A percentile compares a stretch with the other conserved stretches of the same genome.
These are phyloP conservation scores for Penicillium silybi DNA, from an alignment of 495 filamentous ascomycete species.

Conservation along the genomic window DNA sequence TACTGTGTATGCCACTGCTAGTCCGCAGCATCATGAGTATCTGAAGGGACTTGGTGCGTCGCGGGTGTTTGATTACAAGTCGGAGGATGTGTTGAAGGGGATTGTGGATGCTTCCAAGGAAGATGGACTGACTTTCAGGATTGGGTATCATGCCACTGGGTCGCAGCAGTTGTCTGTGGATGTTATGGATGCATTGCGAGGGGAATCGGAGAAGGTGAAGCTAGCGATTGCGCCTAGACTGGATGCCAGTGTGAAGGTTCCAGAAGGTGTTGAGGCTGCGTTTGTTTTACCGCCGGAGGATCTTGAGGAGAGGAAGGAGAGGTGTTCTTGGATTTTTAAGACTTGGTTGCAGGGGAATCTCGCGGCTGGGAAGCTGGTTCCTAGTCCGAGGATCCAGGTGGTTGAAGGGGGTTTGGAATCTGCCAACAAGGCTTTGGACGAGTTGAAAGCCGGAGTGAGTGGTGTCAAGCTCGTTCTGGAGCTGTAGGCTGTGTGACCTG, in stretches of 20 bases:
- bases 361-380: conserved; percentile 5
- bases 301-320: conserved; percentile 1
- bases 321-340: conserved; percentile 5
- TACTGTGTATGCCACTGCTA: conserved; percentile 15
- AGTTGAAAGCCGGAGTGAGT: conserved; percentile 18
- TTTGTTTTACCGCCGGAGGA: conserved; percentile 7
- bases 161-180: conserved; percentile 11
- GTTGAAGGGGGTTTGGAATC: conserved; percentile 14
- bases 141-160: conserved; percentile 9
- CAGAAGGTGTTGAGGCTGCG: conserved; percentile 6
- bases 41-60: conserved; percentile 7
- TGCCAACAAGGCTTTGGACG: conserved; percentile 15
- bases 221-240: conserved; percentile 11
- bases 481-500: not conserved
- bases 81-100: not conserved
- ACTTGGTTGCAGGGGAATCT: conserved; percentile 11
- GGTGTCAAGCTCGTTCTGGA: conserved; percentile 18
- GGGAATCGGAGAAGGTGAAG: not conserved
- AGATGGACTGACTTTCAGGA: conserved; percentile 3
- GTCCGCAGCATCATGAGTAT: conserved; percentile 13
- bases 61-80: conserved; percentile 14
- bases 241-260: conserved; percentile 4
- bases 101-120: conserved; percentile 7
- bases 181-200: conserved; percentile 3
- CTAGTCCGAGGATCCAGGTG: conserved; percentile 18